These are phyloP conservation scores for Salix koriyanagi DNA, from an alignment of 345 rosid species.

Conservation along the genomic window DNA sequence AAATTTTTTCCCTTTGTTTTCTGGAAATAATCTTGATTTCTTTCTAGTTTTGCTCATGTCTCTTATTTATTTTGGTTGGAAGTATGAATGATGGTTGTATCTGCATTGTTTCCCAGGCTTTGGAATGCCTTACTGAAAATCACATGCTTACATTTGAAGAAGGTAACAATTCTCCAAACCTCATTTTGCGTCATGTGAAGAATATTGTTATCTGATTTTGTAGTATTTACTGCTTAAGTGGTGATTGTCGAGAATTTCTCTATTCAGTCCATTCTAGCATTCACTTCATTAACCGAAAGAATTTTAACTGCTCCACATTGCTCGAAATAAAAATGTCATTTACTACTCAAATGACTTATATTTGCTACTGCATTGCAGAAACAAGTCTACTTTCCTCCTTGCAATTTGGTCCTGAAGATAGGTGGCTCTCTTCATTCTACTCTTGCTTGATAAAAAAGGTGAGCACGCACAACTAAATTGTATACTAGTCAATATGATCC, in stretches of 20 bases:
- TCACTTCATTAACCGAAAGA: not conserved
- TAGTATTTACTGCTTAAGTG: not conserved
- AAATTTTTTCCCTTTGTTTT: not conserved
- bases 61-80: not conserved
- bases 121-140: conserved; percentile 89
- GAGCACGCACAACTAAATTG: not conserved
- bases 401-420: conserved; percentile 83
- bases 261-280: not conserved
- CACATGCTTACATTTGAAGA: conserved; percentile 95
- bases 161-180: conserved; percentile 43
- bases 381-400: conserved; percentile 66
- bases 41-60: not conserved
- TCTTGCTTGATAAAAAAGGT: conserved; percentile 94
- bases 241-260: not conserved
- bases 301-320: not conserved
- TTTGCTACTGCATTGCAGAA: conserved; percentile 43
- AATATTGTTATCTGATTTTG: not conserved
- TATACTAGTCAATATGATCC: not conserved
- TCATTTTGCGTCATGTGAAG: not conserved
- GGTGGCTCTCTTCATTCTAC: conserved; percentile 89
- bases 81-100: not conserved
- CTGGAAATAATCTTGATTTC: not conserved
- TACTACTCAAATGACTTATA: not conserved
- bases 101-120: conserved; percentile 55
- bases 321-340: too few species aligned